A percentile compares a stretch with the other conserved stretches of the same genome.
phyloP scores from a whole-genome alignment of 1,284 basidiomycete species.

The Ustilago cynodontis region DNA sequence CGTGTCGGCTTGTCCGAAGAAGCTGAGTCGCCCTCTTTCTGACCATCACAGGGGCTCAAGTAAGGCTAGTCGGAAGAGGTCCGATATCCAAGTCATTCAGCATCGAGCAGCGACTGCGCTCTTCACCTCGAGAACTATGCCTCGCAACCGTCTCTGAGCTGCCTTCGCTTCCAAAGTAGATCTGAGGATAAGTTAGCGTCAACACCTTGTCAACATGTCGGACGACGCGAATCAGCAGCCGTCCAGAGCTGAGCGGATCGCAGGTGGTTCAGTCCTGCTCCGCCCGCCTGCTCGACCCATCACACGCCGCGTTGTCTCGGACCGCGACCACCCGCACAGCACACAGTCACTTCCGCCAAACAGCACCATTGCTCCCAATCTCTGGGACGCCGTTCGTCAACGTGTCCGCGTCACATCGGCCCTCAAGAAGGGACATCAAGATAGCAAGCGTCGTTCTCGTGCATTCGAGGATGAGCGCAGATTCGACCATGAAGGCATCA shows the following conservation, averaged over 20 bases:
- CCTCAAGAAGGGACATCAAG: conserved; percentile 15
- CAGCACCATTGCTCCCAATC: conserved; percentile 31
- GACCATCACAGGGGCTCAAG: not conserved
- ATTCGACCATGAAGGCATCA: conserved; percentile 59
- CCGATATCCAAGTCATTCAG: not conserved
- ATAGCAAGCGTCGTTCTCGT: conserved; percentile 29
- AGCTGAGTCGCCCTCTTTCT: not conserved
- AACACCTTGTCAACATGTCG: conserved; percentile 10
- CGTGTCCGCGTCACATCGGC: conserved; percentile 46
- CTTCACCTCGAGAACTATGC: not conserved
- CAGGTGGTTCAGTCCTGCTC: conserved; percentile 32
- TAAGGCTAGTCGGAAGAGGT: not conserved
- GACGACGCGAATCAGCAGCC: conserved; percentile 3
- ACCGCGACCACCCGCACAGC: conserved; percentile 41
- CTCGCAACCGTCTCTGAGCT: not conserved
- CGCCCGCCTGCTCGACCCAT: conserved; percentile 26
- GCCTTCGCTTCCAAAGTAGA: too few relatives aligned
- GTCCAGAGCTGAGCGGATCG: not conserved
- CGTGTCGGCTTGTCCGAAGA: conserved; percentile 1
- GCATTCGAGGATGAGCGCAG: conserved; percentile 38
- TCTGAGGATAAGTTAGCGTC: too few relatives aligned
- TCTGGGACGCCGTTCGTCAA: conserved; percentile 48
- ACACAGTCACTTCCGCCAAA: conserved; percentile 33
- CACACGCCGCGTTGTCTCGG: conserved; percentile 42
- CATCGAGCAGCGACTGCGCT: not conserved